Evolutionary conservation across 345 rosid species (phyloP), one percentile per base, ranked within the genome.

Genomic region (Eutrema yunnanense): DNA sequence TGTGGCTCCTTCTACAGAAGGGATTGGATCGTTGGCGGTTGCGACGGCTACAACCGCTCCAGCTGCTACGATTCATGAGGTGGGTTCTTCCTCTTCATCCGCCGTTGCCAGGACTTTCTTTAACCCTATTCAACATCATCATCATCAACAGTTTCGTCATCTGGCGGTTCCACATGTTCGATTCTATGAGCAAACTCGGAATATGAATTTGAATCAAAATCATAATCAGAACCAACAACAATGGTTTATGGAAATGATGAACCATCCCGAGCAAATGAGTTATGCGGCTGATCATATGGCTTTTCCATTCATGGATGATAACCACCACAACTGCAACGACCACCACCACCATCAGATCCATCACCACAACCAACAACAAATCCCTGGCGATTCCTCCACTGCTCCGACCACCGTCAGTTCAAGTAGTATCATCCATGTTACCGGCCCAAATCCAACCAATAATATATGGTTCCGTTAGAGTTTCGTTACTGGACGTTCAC

Each of bases 221-320:
- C 22, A 60, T 2, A 51, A 29, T 12, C 44, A 50, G 1, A 50
- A 22, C 14, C 75, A 73, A 43, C 78, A 73, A 9, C 69, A 71
- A 33, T 67, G 80, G 77, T 61, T 69, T 26, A 27, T 30, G 71
- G 77, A 70, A 16, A 19, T 62, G 60, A 69, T 56, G 80, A 74
- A 68, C 10, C n/a, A 12, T 37, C 59, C 51, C 0, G 52, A 65
- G 11, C 52, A 73, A 4, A 6, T 69, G 50, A 80, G 76, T 8
- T 63, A 62, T 48, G 65, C 71, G 2, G 67, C 72, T n/a, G 82
- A 82, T 36, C 78, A 77, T 5, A 64, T 33, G 30, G 56, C 43
- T 10, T 64, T 64, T 5, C 10, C 56, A 0, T 48, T 64, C 32
- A 34, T 64, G 33, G 69, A 36, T 16, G 19, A 19, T 16, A 64